Conservation (phyloP, 352 stramenopile genomes). For the Blastocystis sp. region DNA sequence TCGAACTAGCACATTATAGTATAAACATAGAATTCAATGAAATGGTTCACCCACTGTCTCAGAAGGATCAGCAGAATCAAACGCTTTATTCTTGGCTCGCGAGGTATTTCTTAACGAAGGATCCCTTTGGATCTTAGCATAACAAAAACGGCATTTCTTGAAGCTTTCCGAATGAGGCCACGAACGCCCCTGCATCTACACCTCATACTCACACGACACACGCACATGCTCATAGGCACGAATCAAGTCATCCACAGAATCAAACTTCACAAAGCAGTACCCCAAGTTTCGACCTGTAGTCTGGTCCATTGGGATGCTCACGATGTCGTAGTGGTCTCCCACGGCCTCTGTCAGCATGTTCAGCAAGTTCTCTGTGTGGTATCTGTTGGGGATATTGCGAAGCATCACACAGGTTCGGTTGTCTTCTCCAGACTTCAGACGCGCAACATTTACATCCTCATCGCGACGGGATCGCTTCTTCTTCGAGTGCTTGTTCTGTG, state of each 20-base stretch:
- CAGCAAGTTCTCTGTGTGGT: neutral
- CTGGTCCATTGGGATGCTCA: neutral
- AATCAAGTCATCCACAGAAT: conserved; percentile 4
- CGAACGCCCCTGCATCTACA: neutral
- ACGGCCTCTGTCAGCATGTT: neutral
- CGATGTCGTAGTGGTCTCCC: neutral
- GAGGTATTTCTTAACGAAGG: neutral
- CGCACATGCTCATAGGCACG: neutral
- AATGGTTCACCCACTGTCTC: neutral
- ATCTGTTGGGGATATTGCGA: neutral
- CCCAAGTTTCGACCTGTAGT: neutral
- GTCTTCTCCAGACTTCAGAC: neutral
- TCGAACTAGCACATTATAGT: neutral
- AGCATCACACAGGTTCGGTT: neutral
- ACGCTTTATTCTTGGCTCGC: neutral
- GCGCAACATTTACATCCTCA: neutral
- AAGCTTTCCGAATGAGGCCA: neutral
- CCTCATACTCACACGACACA: neutral
- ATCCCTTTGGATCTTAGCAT: neutral
- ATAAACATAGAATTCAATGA: neutral
- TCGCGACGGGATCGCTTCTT: neutral
- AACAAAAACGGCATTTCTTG: neutral
- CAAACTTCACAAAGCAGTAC: neutral
- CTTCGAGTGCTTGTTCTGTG: neutral
- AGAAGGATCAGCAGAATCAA: neutral